phyloP scores from a whole-genome alignment of 192 early-diverging fungal species.

The Phycomyces nitens region DNA sequence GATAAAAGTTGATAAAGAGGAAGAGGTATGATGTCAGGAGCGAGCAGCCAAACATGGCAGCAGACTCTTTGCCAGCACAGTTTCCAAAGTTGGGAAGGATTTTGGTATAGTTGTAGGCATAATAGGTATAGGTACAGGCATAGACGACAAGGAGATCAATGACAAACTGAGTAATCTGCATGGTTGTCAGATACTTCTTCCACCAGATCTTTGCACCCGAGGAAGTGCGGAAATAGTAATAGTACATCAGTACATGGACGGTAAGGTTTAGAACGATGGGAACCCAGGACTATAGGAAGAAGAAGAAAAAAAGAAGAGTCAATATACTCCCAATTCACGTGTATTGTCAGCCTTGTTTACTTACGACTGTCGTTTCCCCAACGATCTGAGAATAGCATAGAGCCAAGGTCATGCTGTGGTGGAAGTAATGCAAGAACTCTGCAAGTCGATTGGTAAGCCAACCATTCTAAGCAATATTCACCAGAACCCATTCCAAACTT shows the following conservation, averaged over 20 bases:
- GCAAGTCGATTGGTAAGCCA: background rate
- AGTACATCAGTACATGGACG: conserved; percentile 91
- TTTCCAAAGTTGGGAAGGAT: conserved; percentile 53
- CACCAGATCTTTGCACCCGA: conserved; percentile 78
- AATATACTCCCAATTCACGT: background rate
- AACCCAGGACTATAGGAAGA: conserved; percentile 54
- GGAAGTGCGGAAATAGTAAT: conserved; percentile 76
- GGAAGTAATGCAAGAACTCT: conserved; percentile 88
- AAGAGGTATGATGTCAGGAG: conserved; percentile 78
- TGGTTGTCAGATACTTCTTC: conserved; percentile 87
- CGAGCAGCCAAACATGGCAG: conserved; percentile 80
- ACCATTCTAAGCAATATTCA: background rate
- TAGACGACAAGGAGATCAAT: conserved; percentile 81
- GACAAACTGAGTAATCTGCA: conserved; percentile 87
- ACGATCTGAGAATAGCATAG: conserved; percentile 79
- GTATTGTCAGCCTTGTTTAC: background rate
- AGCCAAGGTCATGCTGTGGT: conserved; percentile 85
- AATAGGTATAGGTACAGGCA: conserved; percentile 76
- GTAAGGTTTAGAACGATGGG: conserved; percentile 77
- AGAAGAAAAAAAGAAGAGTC: no score
- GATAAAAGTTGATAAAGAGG: conserved; percentile 90
- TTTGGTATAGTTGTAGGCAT: conserved; percentile 60
- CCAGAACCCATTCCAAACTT: conserved; percentile 17
- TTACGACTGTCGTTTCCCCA: conserved; percentile 67
- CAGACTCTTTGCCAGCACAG: conserved; percentile 72